Conservation (phyloP, 164 flowering plant genomes). For the Stephania cephalantha region DNA sequence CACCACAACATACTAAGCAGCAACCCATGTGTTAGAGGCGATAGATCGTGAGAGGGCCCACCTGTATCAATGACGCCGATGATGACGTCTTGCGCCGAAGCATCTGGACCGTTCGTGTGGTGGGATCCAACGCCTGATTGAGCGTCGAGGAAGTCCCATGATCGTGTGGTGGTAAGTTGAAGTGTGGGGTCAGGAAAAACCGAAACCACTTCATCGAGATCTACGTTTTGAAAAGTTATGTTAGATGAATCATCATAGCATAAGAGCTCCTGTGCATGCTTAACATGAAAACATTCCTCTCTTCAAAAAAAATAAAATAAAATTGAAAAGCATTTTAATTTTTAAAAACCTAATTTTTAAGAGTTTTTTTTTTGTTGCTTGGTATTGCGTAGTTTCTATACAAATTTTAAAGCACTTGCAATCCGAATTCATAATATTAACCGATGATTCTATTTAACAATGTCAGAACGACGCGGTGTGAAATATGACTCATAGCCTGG, state of each 20-base stretch:
- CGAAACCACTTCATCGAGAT: constrained; percentile 28
- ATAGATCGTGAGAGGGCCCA: background rate
- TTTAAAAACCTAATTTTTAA: no score
- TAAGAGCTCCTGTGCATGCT: background rate
- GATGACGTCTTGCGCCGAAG: constrained; percentile 18
- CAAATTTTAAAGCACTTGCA: no score
- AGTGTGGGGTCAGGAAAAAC: constrained; percentile 28
- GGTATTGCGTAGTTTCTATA: no score
- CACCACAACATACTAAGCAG: background rate
- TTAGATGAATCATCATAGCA: background rate
- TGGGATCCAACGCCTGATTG: constrained; percentile 8
- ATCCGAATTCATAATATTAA: no score
- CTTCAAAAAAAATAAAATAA: background rate
- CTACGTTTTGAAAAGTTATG: constrained; percentile 22
- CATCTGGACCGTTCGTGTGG: background rate
- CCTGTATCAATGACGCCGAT: constrained; percentile 33
- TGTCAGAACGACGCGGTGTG: no score
- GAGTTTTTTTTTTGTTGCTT: no score
- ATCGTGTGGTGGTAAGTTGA: constrained; percentile 28
- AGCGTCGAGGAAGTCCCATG: constrained; percentile 28
- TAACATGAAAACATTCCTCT: background rate
- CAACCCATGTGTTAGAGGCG: no score
- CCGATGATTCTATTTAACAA: no score
- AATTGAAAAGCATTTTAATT: no score
- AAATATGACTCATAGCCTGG: no score